Percentiles rank a stretch among this genome's conserved stretches.
phyloP scores from a whole-genome alignment of 2,329 filamentous ascomycete genomes.

The Pyrenophora graminea region DNA sequence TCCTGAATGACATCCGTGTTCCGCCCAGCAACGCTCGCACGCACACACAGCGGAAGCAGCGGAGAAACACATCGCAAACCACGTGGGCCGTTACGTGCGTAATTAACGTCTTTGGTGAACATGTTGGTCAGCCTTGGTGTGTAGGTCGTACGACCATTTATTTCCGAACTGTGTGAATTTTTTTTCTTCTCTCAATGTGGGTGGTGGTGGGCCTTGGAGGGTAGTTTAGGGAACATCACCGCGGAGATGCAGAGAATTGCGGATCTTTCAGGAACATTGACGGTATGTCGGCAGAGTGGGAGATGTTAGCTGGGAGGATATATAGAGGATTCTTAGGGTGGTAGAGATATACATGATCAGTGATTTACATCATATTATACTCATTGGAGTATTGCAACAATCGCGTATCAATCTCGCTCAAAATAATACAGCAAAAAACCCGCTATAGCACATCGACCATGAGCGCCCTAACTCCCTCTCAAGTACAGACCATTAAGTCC shows the following conservation, averaged over 20 bases:
- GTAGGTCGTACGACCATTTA: too few relatives aligned
- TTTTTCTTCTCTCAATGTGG: not conserved
- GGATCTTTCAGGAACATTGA: slow-evolving; percentile 5
- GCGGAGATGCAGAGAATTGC: slow-evolving; percentile 10
- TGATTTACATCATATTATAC: not conserved
- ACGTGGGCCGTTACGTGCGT: too few relatives aligned
- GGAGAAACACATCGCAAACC: not conserved
- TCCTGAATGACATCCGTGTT: not conserved
- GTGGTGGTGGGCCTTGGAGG: not conserved
- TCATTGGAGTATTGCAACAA: not conserved
- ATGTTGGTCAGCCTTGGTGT: not conserved
- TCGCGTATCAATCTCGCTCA: not conserved
- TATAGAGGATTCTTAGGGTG: not conserved
- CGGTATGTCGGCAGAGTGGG: not conserved
- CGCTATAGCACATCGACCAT: slow-evolving; percentile 14
- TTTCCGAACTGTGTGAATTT: not conserved
- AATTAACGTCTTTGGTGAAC: too few relatives aligned
- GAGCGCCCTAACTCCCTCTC: slow-evolving; percentile 60
- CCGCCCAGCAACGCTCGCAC: not conserved
- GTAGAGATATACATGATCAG: not conserved
- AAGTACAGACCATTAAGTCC: slow-evolving; percentile 68
- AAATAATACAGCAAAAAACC: not conserved
- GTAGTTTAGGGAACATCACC: not conserved
- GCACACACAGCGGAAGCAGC: not conserved
- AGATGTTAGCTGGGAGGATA: not conserved